A percentile compares a stretch with the other conserved stretches of the same genome.
Conservation (phyloP, 1,284 basidiomycete genomes). For the Cryptococcus depauperatus region DNA sequence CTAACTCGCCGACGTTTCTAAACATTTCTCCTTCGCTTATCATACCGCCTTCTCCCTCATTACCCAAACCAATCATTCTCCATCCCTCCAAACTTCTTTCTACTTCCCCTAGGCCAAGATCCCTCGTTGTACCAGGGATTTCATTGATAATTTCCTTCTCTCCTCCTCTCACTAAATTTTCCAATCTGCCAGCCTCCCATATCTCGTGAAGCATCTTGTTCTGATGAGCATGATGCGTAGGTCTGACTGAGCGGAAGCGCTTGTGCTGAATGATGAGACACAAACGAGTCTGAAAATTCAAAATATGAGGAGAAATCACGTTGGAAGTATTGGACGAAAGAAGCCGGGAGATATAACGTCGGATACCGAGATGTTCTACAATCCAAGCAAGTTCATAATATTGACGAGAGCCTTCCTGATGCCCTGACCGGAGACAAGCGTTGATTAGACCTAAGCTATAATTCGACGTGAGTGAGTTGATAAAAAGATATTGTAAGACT, state of each 20-base stretch:
- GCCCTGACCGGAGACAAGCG: slow-evolving; percentile 47
- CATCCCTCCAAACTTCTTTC: slow-evolving; percentile 38
- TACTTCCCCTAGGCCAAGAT: neutral
- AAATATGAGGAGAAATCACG: slow-evolving; percentile 70
- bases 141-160: neutral
- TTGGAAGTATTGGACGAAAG: slow-evolving; percentile 52
- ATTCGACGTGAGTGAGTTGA: too few species aligned
- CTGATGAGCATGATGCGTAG: slow-evolving; percentile 57
- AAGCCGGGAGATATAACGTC: slow-evolving; percentile 74
- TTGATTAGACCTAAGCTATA: slow-evolving; percentile 80
- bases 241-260: slow-evolving; percentile 68
- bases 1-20: slow-evolving; percentile 70
- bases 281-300: slow-evolving; percentile 87
- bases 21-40: slow-evolving; percentile 73
- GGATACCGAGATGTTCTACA: slow-evolving; percentile 68
- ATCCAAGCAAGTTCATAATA: slow-evolving; percentile 32
- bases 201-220: slow-evolving; percentile 59
- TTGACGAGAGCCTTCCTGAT: slow-evolving; percentile 28
- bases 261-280: slow-evolving; percentile 70
- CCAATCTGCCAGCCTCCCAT: slow-evolving; percentile 53
- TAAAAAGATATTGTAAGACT: slow-evolving; percentile 22
- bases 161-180: slow-evolving; percentile 6
- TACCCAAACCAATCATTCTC: slow-evolving; percentile 46
- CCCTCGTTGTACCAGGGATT: slow-evolving; percentile 4
- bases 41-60: slow-evolving; percentile 54